These are phyloP conservation scores for Favolaschia claudopus DNA, from an alignment of 768 basidiomycete species.

Conservation along the genomic window DNA sequence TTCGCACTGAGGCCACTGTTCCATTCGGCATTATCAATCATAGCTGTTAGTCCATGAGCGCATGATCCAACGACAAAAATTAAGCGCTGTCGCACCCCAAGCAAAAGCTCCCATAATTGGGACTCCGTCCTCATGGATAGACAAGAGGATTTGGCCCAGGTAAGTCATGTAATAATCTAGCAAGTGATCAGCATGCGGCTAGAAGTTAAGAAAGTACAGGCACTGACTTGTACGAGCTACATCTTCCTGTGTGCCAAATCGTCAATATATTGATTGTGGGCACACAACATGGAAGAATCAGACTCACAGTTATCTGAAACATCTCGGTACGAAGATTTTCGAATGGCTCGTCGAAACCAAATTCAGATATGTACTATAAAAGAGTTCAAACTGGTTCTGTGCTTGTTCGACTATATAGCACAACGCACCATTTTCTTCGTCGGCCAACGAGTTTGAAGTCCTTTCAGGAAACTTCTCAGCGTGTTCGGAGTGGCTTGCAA, in stretches of 20 bases:
- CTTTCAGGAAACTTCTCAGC: slow-evolving; percentile 42
- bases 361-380: slow-evolving; percentile 54
- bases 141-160: slow-evolving; percentile 55
- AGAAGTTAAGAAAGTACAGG: neutral
- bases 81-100: slow-evolving; percentile 50
- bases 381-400: too few species aligned
- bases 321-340: slow-evolving; percentile 50
- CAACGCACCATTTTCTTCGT: slow-evolving; percentile 51
- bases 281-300: too few species aligned
- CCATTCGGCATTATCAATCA: slow-evolving; percentile 60
- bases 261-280: too few species aligned
- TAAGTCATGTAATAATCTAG: slow-evolving; percentile 58
- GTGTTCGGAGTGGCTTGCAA: slow-evolving; percentile 53
- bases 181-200: neutral
- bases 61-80: too few species aligned
- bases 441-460: slow-evolving; percentile 50
- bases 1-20: slow-evolving; percentile 48
- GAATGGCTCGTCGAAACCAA: slow-evolving; percentile 60
- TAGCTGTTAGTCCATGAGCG: slow-evolving; percentile 36
- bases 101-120: slow-evolving; percentile 55
- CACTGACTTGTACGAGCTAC: slow-evolving; percentile 50
- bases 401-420: too few species aligned
- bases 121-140: slow-evolving; percentile 58
- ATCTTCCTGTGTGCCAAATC: slow-evolving; percentile 51
- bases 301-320: slow-evolving; percentile 44